These are phyloP conservation scores for Colletotrichum musicola DNA, from an alignment of 2,329 filamentous ascomycete genomes.

Conservation along the genomic window DNA sequence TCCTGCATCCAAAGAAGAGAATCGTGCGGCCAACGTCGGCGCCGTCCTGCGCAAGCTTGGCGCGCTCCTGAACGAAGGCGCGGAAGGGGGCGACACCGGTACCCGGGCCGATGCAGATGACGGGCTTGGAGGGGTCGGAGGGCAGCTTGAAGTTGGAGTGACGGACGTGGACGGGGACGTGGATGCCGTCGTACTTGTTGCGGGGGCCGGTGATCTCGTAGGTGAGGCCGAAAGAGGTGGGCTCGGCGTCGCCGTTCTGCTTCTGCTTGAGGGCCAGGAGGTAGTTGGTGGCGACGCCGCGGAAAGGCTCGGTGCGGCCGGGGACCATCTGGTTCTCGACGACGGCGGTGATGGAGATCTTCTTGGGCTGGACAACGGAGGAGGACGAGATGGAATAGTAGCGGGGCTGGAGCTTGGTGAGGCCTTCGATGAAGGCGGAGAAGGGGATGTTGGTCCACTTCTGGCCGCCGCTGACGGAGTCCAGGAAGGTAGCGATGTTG, in stretches of 20 bases:
- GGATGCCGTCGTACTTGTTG: constrained; percentile 97
- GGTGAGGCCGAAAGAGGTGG: constrained; percentile 84
- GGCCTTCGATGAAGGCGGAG: constrained; percentile 91
- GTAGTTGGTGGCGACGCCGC: constrained; percentile 97
- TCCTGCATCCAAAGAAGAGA: constrained; percentile 96
- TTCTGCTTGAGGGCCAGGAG: constrained; percentile 95
- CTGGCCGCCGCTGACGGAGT: constrained; percentile 77
- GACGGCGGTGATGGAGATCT: constrained; percentile 94
- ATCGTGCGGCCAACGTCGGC: constrained; percentile 87
- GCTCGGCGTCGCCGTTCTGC: constrained; percentile 88
- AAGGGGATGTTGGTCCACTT: constrained; percentile 91
- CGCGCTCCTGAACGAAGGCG: constrained; percentile 93
- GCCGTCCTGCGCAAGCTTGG: constrained; percentile 83
- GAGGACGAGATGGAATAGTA: constrained; percentile 99
- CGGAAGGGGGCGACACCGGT: constrained; percentile 98
- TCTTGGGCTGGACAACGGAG: constrained; percentile 91
- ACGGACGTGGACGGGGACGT: constrained; percentile 93
- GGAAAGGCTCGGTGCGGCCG: constrained; percentile 82
- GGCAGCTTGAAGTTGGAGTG: constrained; percentile 99
- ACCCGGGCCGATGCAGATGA: constrained; percentile 96
- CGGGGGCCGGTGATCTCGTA: constrained; percentile 91
- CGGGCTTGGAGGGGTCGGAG: constrained; percentile 90
- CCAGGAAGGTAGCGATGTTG: constrained; percentile 90
- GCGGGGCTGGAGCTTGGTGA: constrained; percentile 95
- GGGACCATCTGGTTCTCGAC: constrained; percentile 87